A percentile compares a stretch with the other conserved stretches of the same genome.
Evolutionary conservation across 2,329 filamentous ascomycete genomes (phyloP).

Genomic region (Fusarium ambrosium): DNA sequence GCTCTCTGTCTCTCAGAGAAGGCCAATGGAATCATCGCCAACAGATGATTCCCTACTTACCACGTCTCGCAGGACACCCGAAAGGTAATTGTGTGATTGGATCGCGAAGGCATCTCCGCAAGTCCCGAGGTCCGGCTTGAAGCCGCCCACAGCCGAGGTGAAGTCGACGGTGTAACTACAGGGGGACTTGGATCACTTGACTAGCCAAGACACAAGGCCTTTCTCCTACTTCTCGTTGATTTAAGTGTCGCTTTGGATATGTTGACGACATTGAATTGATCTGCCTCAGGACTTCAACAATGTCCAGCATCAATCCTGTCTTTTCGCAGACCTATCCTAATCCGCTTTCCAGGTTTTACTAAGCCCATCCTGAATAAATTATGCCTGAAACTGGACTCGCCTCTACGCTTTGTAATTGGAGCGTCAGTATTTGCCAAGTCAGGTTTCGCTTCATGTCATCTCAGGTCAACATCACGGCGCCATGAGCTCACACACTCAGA

Average conservation of each 20-base stretch:
- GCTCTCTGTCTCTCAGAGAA: neutral
- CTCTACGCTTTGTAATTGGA: neutral
- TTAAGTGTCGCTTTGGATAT: neutral
- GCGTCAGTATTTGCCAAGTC: neutral
- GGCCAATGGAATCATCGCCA: neutral
- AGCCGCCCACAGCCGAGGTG: neutral
- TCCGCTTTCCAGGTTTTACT: neutral
- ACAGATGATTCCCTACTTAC: neutral
- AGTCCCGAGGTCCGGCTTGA: neutral
- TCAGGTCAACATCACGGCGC: neutral
- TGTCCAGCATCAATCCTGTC: neutral
- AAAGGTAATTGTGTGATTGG: neutral
- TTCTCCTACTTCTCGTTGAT: neutral
- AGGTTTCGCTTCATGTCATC: neutral
- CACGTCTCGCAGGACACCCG: neutral
- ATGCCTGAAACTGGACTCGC: neutral
- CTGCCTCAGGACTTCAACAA: neutral
- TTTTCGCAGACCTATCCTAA: neutral
- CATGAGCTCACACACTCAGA: neutral
- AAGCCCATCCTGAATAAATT: neutral
- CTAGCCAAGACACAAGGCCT: neutral
- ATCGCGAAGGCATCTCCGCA: neutral
- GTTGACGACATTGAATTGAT: neutral
- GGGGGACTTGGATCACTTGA: neutral
- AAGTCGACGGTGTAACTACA: neutral